Evolutionary conservation across 1,284 basidiomycete species (phyloP), one percentile per base, ranked within the genome.

Genomic region (Pyrrhoderma noxium): DNA sequence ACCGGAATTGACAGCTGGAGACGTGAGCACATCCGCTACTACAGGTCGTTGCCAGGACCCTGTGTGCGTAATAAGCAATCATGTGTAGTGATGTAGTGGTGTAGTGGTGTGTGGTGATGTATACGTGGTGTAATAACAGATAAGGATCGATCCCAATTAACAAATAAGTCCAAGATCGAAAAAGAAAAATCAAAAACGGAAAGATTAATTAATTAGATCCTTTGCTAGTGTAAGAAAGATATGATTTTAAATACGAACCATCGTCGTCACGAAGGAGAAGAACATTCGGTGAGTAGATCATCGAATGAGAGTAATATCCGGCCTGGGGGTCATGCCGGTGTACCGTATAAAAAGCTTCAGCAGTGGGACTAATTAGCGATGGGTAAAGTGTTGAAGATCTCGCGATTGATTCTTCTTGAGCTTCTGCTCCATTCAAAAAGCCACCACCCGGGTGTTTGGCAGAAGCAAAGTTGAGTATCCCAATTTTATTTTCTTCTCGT

Each of bases 1-100:
- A 0, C 76, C 79, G 11, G 83, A 83, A 57, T 87, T 85, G 14
- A 86, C 83, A 1, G 83, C 84, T 3, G 82, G 70, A 49, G 79
- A 76, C 2, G 81, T 85, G 27, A 86, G 61, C 13, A 86, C 69
- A 53, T 85, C 80, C 16, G 79, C 71, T 54, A 72, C 65, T 41
- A 77, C 63, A 7, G 85, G 85, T 25, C 70, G 62, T 21, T 70
- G 61, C 76, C 76, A 79, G 23, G 38, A 25, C n/a, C 51, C 51
- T 52, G 19, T 37, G 18, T 13, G 4, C 2, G 18, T 23, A 41
- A 16, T 16, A 8, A 11, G 22, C n/a, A n/a, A n/a, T n/a, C 8
- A 46, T 8, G 34, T 3, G 25, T 35, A 46, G 18, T 13, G 8
- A 19, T 14, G 23, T 25, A n/a, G n/a, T n/a, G n/a, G n/a, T n/a